Conservation (phyloP, 2,329 filamentous ascomycete genomes). For the Calonectria honghensis region DNA sequence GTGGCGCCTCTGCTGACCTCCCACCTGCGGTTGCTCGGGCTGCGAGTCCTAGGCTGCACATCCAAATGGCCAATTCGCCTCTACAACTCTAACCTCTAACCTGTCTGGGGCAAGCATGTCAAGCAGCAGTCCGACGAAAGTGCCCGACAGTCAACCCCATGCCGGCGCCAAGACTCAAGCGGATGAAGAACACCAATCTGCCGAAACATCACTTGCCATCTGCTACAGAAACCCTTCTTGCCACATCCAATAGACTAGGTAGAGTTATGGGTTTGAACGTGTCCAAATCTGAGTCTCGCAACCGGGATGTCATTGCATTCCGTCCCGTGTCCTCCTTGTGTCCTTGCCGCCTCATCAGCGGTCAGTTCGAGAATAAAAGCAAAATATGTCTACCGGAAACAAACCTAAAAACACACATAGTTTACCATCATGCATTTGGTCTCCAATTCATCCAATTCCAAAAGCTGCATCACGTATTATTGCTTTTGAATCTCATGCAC, state of each 20-base stretch:
- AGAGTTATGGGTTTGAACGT: neutral
- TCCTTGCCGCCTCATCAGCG: constrained; percentile 25
- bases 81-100: neutral
- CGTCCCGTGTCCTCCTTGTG: constrained; percentile 32
- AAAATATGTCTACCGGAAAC: constrained; percentile 46
- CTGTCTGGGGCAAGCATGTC: neutral
- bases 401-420: constrained; percentile 34
- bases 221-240: neutral
- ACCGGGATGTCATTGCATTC: constrained; percentile 26
- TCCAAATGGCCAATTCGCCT: neutral
- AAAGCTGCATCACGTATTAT: neutral
- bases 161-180: neutral
- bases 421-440: constrained; percentile 25
- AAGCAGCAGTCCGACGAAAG: neutral
- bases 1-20: constrained; percentile 22
- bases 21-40: neutral
- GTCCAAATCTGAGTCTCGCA: neutral
- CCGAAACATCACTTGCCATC: neutral
- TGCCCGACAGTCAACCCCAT: too few relatives aligned
- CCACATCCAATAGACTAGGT: neutral
- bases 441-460: constrained; percentile 14
- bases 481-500: constrained; percentile 8
- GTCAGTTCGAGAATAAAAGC: constrained; percentile 17
- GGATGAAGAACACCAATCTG: neutral
- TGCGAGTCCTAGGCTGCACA: neutral